Conservation (phyloP, 768 basidiomycete genomes). For the Lactarius hatsudake region DNA sequence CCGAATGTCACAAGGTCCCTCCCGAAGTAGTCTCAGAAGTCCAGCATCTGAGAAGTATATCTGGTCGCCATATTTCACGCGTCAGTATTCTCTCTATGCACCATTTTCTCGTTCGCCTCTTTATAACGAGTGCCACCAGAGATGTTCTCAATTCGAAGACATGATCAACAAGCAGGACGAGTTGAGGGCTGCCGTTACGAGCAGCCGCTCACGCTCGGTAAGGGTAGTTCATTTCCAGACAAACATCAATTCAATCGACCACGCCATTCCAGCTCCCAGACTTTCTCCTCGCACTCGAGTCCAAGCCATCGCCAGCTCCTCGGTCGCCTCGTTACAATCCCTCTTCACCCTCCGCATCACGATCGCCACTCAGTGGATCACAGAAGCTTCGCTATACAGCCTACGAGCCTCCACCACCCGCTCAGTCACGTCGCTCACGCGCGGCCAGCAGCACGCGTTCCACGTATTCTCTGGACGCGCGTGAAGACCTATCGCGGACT, state of each 20-base stretch:
- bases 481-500: conserved; percentile 31
- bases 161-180: conserved; percentile 44
- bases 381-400: conserved; percentile 65
- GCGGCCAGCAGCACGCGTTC: conserved; percentile 39
- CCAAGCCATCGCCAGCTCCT: conserved; percentile 28
- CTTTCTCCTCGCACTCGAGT: conserved; percentile 53
- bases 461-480: conserved; percentile 35
- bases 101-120: conserved; percentile 13
- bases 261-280: conserved; percentile 59
- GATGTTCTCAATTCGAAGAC: conserved; percentile 65
- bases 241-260: conserved; percentile 11
- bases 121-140: conserved; percentile 40
- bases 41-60: conserved; percentile 40
- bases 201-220: conserved; percentile 57
- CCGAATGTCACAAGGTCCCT: conserved; percentile 55
- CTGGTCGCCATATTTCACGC: conserved; percentile 54
- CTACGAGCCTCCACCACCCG: conserved; percentile 59
- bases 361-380: conserved; percentile 33
- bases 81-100: conserved; percentile 38
- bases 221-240: conserved; percentile 26
- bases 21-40: conserved; percentile 44
- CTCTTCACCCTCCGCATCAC: conserved; percentile 29
- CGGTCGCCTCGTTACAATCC: conserved; percentile 24
- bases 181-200: conserved; percentile 47
- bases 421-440: conserved; percentile 35